Evolutionary conservation across 768 basidiomycete species (phyloP).

Genomic region (Agaricus bisporus): DNA sequence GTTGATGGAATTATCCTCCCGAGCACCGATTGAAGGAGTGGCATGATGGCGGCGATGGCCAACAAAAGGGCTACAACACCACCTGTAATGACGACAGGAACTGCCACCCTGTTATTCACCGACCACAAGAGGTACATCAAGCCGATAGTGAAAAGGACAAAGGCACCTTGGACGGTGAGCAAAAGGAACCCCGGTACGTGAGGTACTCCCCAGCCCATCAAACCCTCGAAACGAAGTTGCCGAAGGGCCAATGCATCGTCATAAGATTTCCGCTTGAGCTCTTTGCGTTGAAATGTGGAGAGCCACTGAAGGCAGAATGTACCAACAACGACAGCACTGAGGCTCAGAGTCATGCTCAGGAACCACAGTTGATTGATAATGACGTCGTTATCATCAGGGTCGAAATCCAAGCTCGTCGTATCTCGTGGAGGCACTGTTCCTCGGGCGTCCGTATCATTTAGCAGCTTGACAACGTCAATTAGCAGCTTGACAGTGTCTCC

Average conservation of each 20-base stretch:
- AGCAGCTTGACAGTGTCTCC: neutral
- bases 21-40: neutral
- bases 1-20: neutral
- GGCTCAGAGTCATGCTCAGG: slow-evolving; percentile 7
- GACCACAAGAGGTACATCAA: slow-evolving; percentile 4
- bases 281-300: neutral
- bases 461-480: neutral
- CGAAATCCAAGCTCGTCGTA: neutral
- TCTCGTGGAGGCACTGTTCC: neutral
- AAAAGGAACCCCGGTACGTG: neutral
- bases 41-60: neutral
- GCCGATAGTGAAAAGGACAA: slow-evolving; percentile 6
- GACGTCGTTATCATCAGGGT: neutral
- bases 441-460: neutral
- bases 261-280: neutral
- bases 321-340: neutral
- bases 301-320: slow-evolving; percentile 10
- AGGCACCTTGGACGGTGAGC: slow-evolving; percentile 2
- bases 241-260: slow-evolving; percentile 6
- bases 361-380: slow-evolving; percentile 9
- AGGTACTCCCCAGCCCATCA: slow-evolving; percentile 6
- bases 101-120: neutral
- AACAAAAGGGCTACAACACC: neutral
- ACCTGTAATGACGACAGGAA: slow-evolving; percentile 2
- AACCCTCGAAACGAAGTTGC: slow-evolving; percentile 4